Base-by-base conservation (phyloP, 352 stramenopile genomes). In the Globisporangium nodosum region DNA sequence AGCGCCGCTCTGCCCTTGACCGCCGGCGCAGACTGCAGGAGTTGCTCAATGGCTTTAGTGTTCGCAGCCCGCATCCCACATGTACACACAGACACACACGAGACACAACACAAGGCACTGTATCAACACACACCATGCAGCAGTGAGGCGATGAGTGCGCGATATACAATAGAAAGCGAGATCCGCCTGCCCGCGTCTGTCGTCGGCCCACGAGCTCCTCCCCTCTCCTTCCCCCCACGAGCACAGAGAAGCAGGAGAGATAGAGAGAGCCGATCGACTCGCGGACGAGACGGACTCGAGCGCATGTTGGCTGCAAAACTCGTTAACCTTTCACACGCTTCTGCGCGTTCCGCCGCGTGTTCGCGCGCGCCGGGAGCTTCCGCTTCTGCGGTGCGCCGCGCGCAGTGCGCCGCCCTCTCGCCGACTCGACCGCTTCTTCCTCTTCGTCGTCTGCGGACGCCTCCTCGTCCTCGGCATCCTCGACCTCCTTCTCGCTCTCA, bases 311-410 rank as follows among this genome's bases (percentile, higher is more conserved):
- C 27, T 15, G 48, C 48, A 52, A 52, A 33, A 40, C 37, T n/a
- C 48, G 45, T 84, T 73, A 86, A 84, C 76, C 76, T 86, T 86
- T 86, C 68, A 77, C 74, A 54, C 76, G 76, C 61, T 75, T 74
- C 52, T 71, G 54, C 55, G 64, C 67, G 58, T 67, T 83, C 53
- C 65, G 66, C 47, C 67, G 61, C 16, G 69, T 33, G 40, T 15
- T 42, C 55, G 47, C 12, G 54, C 62, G 58, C 24, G 49, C 27
- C 49, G 56, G 58, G 33, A 53, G 52, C 27, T 67, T 59, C 30
- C 60, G 61, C 54, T 70, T 68, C 60, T 75, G 74, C 42, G 52
- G 27, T n/a, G 60, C 54, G 13, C 61, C 49, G 21, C 66, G 75
- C 8, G 53, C 62, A 33, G 54, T 65, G 24, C 57, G 73, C 40